Percentiles rank a stretch among this genome's conserved stretches.
Conservation (phyloP, 2,329 filamentous ascomycete genomes). For the Colletotrichum musicola region DNA sequence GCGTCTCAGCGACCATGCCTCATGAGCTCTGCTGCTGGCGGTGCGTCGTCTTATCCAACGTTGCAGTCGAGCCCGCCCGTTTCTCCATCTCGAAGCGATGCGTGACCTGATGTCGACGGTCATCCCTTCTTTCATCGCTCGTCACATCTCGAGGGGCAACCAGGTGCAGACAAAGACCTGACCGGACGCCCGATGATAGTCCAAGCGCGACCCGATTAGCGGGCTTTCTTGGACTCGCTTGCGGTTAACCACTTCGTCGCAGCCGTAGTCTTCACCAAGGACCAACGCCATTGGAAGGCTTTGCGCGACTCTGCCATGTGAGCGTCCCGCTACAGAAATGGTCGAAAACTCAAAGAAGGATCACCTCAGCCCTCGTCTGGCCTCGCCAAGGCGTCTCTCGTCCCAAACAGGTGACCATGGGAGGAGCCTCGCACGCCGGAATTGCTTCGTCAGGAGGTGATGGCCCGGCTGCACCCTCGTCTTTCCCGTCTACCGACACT, state of each 20-base stretch:
- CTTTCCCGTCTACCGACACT: background rate
- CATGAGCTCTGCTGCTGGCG: background rate
- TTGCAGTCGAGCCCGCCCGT: constrained; percentile 2
- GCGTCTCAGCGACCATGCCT: background rate
- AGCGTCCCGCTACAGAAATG: constrained; percentile 30
- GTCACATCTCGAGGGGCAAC: constrained; percentile 14
- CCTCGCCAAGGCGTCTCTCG: constrained; percentile 9
- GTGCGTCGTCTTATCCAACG: background rate
- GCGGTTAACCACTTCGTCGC: background rate
- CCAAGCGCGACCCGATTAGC: constrained; percentile 9
- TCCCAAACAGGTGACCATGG: constrained; percentile 20
- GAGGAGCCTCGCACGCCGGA: background rate
- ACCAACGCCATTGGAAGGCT: background rate
- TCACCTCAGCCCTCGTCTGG: background rate
- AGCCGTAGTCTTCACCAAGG: background rate
- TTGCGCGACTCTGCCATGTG: constrained; percentile 3
- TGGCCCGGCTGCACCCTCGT: constrained; percentile 5
- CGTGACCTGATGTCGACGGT: background rate
- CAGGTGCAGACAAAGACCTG: constrained; percentile 21
- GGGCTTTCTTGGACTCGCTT: constrained; percentile 9
- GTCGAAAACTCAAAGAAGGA: constrained; percentile 13
- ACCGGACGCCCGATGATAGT: constrained; percentile 1
- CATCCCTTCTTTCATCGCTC: constrained; percentile 15
- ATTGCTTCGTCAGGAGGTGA: no score
- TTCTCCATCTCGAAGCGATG: background rate